Percentiles rank a stretch among this genome's conserved stretches.
phyloP scores from a whole-genome alignment of 148 eudicot genomes.

The Pouteria glomerata region DNA sequence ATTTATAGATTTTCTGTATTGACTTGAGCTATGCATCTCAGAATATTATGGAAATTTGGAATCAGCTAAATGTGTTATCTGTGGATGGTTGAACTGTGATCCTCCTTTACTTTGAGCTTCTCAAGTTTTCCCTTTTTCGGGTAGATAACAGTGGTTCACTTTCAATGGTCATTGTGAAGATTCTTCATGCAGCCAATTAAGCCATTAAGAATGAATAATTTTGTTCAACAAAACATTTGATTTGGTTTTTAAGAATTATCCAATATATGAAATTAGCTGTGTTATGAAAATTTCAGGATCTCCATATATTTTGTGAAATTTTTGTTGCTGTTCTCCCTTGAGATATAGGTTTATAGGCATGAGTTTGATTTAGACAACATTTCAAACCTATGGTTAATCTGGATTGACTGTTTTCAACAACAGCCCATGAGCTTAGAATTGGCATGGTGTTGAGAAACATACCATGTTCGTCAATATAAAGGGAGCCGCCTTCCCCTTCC shows the following conservation, averaged over 20 bases:
- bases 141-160: neutral
- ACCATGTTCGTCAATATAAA: neutral
- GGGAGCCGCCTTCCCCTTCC: too few relatives aligned
- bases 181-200: neutral
- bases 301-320: neutral
- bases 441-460: too few relatives aligned
- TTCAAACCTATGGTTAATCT: neutral
- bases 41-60: too few relatives aligned
- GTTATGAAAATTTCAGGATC: neutral
- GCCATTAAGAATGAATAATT: neutral
- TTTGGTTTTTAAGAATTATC: neutral
- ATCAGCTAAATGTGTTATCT: too few relatives aligned
- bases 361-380: neutral
- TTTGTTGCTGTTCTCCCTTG: neutral
- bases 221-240: neutral
- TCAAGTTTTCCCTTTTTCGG: neutral
- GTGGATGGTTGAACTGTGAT: neutral
- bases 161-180: neutral
- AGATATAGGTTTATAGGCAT: neutral
- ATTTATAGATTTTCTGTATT: too few relatives aligned
- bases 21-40: too few relatives aligned
- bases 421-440: too few relatives aligned
- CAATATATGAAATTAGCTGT: neutral
- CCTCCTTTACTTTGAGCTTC: neutral
- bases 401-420: neutral